phyloP scores from a whole-genome alignment of 177 flowering plant species.

The Tripterygium wilfordii region DNA sequence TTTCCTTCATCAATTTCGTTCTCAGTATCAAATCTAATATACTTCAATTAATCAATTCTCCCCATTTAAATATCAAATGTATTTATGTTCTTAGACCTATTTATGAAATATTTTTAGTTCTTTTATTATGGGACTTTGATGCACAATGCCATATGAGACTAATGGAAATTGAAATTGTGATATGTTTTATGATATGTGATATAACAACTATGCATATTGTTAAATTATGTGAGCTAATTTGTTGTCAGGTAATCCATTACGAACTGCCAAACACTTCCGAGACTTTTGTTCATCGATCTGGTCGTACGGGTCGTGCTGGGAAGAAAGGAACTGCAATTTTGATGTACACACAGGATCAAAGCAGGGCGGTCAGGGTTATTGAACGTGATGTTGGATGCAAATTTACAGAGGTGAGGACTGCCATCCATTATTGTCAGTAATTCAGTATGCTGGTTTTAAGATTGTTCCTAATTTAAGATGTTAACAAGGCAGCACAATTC shows the following conservation, averaged over 20 bases:
- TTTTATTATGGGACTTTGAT: too few relatives aligned
- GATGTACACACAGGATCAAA: conserved; percentile 54
- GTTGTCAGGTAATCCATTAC: conserved; percentile 69
- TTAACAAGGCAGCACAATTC: too few relatives aligned
- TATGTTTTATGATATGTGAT: too few relatives aligned
- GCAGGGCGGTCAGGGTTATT: conserved; percentile 51
- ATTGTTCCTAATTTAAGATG: neutral
- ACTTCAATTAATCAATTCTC: too few relatives aligned
- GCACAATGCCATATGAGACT: too few relatives aligned
- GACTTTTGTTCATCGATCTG: conserved; percentile 94
- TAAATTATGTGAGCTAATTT: neutral
- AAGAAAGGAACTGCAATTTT: conserved; percentile 92
- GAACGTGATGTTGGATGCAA: conserved; percentile 81
- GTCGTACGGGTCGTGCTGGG: conserved; percentile 99
- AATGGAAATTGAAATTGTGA: too few relatives aligned
- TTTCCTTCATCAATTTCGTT: too few relatives aligned
- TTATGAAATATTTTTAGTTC: too few relatives aligned
- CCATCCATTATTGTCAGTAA: neutral
- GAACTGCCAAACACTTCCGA: conserved; percentile 85
- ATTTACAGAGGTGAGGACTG: conserved; percentile 64
- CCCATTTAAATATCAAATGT: too few relatives aligned
- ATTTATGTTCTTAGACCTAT: too few relatives aligned
- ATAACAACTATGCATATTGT: too few relatives aligned
- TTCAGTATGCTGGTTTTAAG: neutral
- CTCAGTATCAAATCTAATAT: too few relatives aligned